These are phyloP conservation scores for Macrophomina tecta DNA, from an alignment of 2,329 filamentous ascomycete genomes.

Conservation along the genomic window DNA sequence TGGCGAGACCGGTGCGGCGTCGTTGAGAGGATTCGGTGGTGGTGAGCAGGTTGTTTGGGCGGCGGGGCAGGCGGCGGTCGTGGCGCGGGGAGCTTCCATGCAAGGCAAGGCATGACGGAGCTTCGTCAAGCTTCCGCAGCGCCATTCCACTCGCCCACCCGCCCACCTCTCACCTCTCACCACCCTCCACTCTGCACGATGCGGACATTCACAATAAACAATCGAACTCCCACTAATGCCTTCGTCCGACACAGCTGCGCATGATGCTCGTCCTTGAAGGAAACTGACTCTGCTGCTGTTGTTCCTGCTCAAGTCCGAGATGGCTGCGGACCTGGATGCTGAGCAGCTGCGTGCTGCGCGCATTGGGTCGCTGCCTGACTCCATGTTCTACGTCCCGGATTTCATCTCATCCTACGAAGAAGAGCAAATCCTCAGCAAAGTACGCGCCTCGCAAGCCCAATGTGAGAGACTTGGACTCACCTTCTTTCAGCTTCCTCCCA, in stretches of 20 bases:
- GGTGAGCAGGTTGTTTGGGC: neutral
- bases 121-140: slow-evolving; percentile 13
- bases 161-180: neutral
- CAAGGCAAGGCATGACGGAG: neutral
- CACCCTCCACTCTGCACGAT: neutral
- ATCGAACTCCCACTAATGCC: neutral
- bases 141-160: neutral
- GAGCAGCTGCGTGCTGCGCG: slow-evolving; percentile 33
- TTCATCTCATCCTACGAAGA: slow-evolving; percentile 84
- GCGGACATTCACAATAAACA: neutral
- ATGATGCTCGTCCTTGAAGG: neutral
- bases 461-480: neutral
- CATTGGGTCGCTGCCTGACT: slow-evolving; percentile 63
- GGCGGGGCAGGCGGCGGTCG: slow-evolving; percentile 13
- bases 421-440: slow-evolving; percentile 71
- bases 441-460: slow-evolving; percentile 38
- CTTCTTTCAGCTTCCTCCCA: slow-evolving; percentile 49
- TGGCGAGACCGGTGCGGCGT: neutral
- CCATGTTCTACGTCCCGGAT: slow-evolving; percentile 83
- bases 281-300: neutral
- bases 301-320: neutral
- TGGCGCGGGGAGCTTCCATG: slow-evolving; percentile 17
- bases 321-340: slow-evolving; percentile 1
- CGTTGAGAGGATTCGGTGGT: neutral
- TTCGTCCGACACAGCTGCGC: too few species aligned